Base-by-base conservation (phyloP, 495 filamentous ascomycete genomes). In the Cryomyces minteri region DNA sequence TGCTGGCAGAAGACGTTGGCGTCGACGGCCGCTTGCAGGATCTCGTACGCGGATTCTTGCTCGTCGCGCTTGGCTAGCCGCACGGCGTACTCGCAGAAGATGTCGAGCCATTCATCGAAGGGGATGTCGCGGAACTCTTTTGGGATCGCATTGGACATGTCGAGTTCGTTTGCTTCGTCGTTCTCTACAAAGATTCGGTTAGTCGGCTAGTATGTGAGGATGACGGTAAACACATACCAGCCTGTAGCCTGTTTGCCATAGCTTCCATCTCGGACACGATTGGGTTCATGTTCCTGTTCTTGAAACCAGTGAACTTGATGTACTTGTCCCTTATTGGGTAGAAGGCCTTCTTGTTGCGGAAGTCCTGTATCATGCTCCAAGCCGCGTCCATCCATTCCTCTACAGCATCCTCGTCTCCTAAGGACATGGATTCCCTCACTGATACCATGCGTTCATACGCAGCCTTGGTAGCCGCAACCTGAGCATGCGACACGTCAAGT, bases 11-110 rank as follows among this genome's bases (percentile, higher is more conserved):
- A 98, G 41, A 94, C 72, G 49, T 78, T 81, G 9, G 84, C 76
- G 56, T 84, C 72, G 30, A 77, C 70, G 14, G 80, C 82, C 10
- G 77, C 72, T 37, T 80, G 72, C 48, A 92, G 77, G 5, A 79
- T 70, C 29, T 80, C 75, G 54, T 94, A 96, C 32, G 84, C 76
- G 43, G 81, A 78, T 28, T 74, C 67, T 39, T 62, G 64, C 5
- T 78, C 65, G 12, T 64, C 66, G 37, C 62, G 60, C 39, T 74
- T 71, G 14, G 87, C 80, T 3, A 84, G 71, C 11, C 72, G 62
- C 33, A 94, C 67, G 8, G 84, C 80, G 56, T 90, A 92, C 53
- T 87, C 76, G 39, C 87, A 71, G 57, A 96, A 92, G n/a, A 93
- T 71, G 46, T 92, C 80, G 4, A 94, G 72, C 90, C 90, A 98